Base-by-base conservation (phyloP, 2,329 filamentous ascomycete species). In the Sporothrix luriei region DNA sequence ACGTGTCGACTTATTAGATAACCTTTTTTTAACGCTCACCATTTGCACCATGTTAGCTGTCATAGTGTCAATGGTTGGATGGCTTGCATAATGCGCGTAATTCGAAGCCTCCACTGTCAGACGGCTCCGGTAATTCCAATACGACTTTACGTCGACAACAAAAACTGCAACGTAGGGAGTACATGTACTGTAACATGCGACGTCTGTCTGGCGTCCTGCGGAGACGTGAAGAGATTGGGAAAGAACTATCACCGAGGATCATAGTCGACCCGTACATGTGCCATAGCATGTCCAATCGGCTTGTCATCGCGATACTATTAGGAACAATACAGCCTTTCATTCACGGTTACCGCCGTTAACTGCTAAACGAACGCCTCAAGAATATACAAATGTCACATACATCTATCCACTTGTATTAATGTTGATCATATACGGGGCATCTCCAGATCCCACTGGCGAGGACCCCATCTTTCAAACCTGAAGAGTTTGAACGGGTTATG, bases 351-450 rank as follows among this genome's bases (percentile, higher is more conserved):
- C 6, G 9, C 6, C 1, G 33, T 7, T 9, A 33, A 6, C 24
- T 55, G 26, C 26, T n/a, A 57, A 38, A 5, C 9, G 19, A 33
- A n/a, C 19, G 7, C 4, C 33, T 61, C 13, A 21, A 61, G n/a
- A 13, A 24, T 24, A 11, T 16, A 33, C 33, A 24, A 40, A 61
- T n/a, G 43, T 61, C 55, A 61, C 33, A 10, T 24, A 24, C 19
- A 14, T 43, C 19, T 24, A n/a, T 40, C 14, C 9, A 24, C 19
- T 24, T 61, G 55, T 43, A 43, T n/a, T 14, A 24, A n/a, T 24
- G 55, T n/a, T 43, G 33, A 61, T 61, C 55, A 61, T 61, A 61
- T 43, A 61, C 33, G 55, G 55, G 55, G n/a, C 55, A 61, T 61
- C 55, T 61, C 19, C 10, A 43, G 10, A 61, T 61, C 10, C 33